Evolutionary conservation across 306 rosid genomes (phyloP), one percentile per base, ranked within the genome.

Genomic region (Ormosia semicastrata): DNA sequence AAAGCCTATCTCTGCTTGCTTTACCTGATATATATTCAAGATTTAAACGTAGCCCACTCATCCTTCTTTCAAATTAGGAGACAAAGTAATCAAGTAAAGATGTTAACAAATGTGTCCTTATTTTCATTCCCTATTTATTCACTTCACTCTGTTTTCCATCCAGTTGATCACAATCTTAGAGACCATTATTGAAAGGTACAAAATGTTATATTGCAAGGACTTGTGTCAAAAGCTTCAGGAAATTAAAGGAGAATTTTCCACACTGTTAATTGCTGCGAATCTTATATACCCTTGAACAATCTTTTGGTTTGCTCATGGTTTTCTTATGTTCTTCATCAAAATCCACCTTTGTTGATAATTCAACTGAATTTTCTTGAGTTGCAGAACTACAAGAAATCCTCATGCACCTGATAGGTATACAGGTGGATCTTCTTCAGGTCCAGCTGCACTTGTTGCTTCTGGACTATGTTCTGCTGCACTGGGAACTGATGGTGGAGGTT

Each of bases 401-500:
- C 99, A 95, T 87, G 98, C 94, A 52, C 93, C 78, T 78, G 98
- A 93, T 57, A 88, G 99, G 84, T 95, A 95, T 76, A 95, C 99
- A 3, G 99, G 98, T 9, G 99, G 99, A 80, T 95, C 99, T 83
- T 95, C 99, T 67, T 95, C 98, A 6, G 99, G 99, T 68, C 97
- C 99, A 15, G 99, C 98, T 70, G 98, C 99, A 77, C 73, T 95
- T 87, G 98, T 95, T 82, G 99, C 98, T 73, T 90, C 97, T 82
- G 99, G 99, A 85, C 50, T 95, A 44, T 95, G 98, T 77, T 87
- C 98, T 79, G 99, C 99, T 49, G 97, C 99, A 29, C 90, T 95
- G 77, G 98, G 99, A 82, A 95, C 98, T 41, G 99, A 93, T 66
- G 98, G 98, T 7, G 99, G 99, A 95, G 99, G 99, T 95, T 88